Base-by-base conservation (phyloP, 495 filamentous ascomycete species). In the Usnea hakonensis region DNA sequence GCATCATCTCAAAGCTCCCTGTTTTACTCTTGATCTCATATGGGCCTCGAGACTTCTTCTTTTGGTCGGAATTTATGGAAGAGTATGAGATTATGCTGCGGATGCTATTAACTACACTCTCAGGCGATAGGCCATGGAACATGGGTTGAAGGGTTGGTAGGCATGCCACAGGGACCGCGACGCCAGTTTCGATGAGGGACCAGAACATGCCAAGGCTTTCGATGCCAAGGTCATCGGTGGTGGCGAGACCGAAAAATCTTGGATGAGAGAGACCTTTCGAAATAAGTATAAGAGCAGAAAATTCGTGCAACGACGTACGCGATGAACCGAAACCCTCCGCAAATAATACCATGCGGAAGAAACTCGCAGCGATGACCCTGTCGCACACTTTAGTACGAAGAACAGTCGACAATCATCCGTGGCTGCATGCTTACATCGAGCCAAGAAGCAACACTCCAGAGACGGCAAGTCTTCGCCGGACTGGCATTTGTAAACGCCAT, bases 51-150 rank as follows among this genome's bases (percentile, higher is more conserved):
- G n/a, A n/a, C n/a, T n/a, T n/a, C n/a, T n/a, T n/a, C n/a, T n/a
- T n/a, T n/a, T n/a, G n/a, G n/a, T n/a, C n/a, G n/a, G n/a, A n/a
- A n/a, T n/a, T n/a, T n/a, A n/a, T n/a, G n/a, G n/a, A n/a, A n/a
- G n/a, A n/a, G n/a, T n/a, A n/a, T n/a, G 50, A 54, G 50, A 54
- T 30, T 23, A 54, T 54, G 32, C 50, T 54, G 32, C 50, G 50
- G 32, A 54, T 54, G 50, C 50, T 54, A 10, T 54, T 54, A 23
- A 54, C 21, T 13, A 54, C 10, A n/a, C 50, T 54, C 16, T 54
- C 50, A 2, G 21, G 50, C 26, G 21, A 30, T 1, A 30, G 32
- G 8, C 50, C 23, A 1, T 35, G 50, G 50, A 54, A 30, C 2
- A 54, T 2, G 11, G 50, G 50, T 5, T 23, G 50, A n/a, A 54